Base-by-base conservation (phyloP, 1,284 basidiomycete genomes). In the Wallemia hederae region DNA sequence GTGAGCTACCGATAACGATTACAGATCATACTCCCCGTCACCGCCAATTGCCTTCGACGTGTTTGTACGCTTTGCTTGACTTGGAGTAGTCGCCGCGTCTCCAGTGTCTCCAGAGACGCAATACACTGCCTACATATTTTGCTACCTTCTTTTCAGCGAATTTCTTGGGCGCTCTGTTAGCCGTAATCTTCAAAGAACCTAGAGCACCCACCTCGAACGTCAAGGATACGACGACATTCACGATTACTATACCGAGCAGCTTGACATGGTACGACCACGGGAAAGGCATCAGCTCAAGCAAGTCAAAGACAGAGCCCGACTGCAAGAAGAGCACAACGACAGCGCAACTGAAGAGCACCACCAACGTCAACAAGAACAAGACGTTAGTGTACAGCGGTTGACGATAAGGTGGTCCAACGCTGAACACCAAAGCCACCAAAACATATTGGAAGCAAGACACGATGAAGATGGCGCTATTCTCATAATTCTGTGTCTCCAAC, bases 361-460 rank as follows among this genome's bases (percentile, higher is more conserved):
- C 61, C 14, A 69, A 65, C 22, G 66, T 66, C 2, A 61, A 39
- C 62, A 70, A 65, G 17, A 70, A 63, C 66, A 67, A 65, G 0
- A 65, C 63, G 69, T 99, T 99, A 7, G 90, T 88, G 78, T 84
- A 92, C 75, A 98, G 87, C 17, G 89, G 79, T 70, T 85, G 83
- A 60, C 94, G 80, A 71, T 92, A 98, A 1, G 94, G 94, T 14
- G 91, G 90, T 0, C 94, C 94, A 65, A 97, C 96, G 69, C 85
- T 91, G 73, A 98, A 99, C 0, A 97, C 87, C 0, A 83, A 90
- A 14, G 91, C 92, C 7, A 96, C 87, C 49, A 97, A 76, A 65
- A 98, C 87, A 71, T 99, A 99, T 73, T 98, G 94, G 79, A 97
- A 98, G 64, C 87, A 92, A 1, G 91, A 96, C 59, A 97, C 77